Base-by-base conservation (phyloP, 805 yeast genomes). In the Lachancea mirantina region DNA sequence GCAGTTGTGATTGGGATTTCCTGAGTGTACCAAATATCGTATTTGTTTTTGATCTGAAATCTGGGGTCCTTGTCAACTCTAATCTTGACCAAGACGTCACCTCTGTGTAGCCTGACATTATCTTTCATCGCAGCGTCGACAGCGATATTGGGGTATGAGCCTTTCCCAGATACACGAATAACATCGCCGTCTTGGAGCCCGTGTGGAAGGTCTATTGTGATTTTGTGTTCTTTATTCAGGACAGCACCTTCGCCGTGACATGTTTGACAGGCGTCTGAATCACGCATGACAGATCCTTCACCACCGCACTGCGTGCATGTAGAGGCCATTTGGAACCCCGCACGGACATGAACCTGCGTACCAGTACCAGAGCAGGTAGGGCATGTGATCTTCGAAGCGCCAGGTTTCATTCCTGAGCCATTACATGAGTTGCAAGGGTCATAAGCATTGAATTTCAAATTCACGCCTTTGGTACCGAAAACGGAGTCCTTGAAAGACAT, bases 261-360 rank as follows among this genome's bases (percentile, higher is more conserved):
- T 1, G 77, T 56, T 1, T 54, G 49, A 68, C 99, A 92, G 34
- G 76, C 75, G 52, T 85, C 87, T 9, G 65, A 61, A 13, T 70
- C 66, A 28, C 77, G 72, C 30, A 87, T 75, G 4, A 67, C 69
- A 1, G 85, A 92, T 34, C 99, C 99, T 5, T 83, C 65, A 24
- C 99, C 99, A 27, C 71, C 76, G 67, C 99, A 92, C 3, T 77
- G 64, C 30, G 68, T 68, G 70, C 99, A 92, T 8, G 96, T 85
- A 0, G 95, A 77, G 3, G 95, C 79, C 95, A 92, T 87, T 50
- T 88, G 96, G 72, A 89, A 92, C 0, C 97, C 97, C 4, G 94
- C 96, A 45, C 79, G 70, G 28, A 77, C 68, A 49, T 89, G 96
- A 14, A 87, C 81, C 11, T 80, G 76, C 21, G 88, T 80, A 4